phyloP scores from a whole-genome alignment of 2,329 filamentous ascomycete genomes.

The Xylaria sp. region DNA sequence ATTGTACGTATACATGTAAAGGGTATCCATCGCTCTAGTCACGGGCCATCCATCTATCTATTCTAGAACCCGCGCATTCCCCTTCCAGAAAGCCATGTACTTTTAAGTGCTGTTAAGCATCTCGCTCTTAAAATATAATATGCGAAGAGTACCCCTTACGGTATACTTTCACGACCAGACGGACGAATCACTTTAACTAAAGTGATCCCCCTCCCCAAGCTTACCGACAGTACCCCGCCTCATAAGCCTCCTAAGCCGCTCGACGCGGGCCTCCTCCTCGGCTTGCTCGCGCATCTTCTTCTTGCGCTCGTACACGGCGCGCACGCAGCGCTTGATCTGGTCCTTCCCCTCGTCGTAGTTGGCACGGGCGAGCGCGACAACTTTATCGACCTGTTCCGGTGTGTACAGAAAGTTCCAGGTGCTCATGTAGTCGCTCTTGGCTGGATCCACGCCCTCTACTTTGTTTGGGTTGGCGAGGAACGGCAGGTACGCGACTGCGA shows the following conservation, averaged over 20 bases:
- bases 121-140: not conserved
- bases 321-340: conserved; percentile 79
- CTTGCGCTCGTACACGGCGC: conserved; percentile 93
- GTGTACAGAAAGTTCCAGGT: conserved; percentile 99
- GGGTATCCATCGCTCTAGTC: too few species aligned
- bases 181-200: conserved; percentile 61
- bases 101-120: too few species aligned
- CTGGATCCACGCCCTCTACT: conserved; percentile 84
- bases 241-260: conserved; percentile 59
- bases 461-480: conserved; percentile 81
- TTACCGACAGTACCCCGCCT: conserved; percentile 64
- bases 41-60: too few species aligned
- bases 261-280: conserved; percentile 55
- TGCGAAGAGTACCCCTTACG: too few species aligned
- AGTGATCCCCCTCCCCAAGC: conserved; percentile 73
- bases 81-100: too few species aligned
- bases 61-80: too few species aligned
- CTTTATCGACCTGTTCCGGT: conserved; percentile 86
- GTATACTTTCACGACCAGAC: not conserved
- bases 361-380: conserved; percentile 82
- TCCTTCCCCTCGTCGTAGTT: conserved; percentile 88
- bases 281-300: conserved; percentile 72
- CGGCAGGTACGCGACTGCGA: conserved; percentile 91
- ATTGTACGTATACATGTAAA: too few species aligned
- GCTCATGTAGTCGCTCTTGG: conserved; percentile 84